These are phyloP conservation scores for Agaricus bisporus DNA, from an alignment of 768 basidiomycete genomes.

Conservation along the genomic window DNA sequence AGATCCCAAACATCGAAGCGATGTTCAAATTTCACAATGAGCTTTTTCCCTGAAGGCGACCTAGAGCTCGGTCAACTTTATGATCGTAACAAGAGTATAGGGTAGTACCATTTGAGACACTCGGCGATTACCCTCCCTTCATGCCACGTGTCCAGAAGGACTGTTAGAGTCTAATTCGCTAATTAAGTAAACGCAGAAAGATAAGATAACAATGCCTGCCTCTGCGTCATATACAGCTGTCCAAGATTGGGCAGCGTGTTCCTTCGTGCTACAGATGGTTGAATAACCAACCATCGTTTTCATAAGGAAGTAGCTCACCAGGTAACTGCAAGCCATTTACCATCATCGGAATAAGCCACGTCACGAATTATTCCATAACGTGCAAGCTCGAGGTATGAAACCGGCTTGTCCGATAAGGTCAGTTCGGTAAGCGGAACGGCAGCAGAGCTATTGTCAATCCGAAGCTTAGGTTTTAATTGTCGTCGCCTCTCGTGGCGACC, in stretches of 20 bases:
- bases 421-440: not conserved
- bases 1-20: conserved; percentile 8
- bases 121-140: not conserved
- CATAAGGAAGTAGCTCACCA: not conserved
- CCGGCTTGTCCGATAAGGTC: not conserved
- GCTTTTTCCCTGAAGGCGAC: conserved; percentile 5
- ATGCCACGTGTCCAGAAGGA: not conserved
- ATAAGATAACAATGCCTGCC: not conserved
- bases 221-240: not conserved
- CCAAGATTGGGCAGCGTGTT: not conserved
- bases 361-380: conserved; percentile 6
- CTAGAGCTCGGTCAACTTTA: not conserved
- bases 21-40: conserved; percentile 8
- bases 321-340: conserved; percentile 5
- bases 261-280: not conserved
- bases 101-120: not conserved
- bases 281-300: not conserved
- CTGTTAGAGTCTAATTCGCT: not conserved
- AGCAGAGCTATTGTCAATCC: not conserved
- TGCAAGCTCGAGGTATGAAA: not conserved
- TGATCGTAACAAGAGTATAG: not conserved
- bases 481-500: not conserved
- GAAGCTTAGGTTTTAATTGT: not conserved
- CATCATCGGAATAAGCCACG: conserved; percentile 3
- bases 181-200: not conserved